Base-by-base conservation (phyloP, 2,329 filamentous ascomycete species). In the Venturia effusa region DNA sequence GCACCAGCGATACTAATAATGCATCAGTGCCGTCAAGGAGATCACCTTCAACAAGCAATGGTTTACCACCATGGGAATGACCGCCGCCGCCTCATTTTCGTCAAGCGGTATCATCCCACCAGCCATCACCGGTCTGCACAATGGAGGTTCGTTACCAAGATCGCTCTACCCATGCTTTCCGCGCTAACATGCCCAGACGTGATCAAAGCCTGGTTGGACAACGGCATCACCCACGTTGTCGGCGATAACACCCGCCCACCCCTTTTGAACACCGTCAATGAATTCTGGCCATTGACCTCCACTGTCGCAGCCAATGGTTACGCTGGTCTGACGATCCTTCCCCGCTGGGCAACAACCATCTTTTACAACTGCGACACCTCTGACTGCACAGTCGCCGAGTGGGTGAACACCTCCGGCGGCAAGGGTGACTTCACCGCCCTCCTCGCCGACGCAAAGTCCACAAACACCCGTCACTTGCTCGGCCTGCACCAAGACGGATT, bases 1-100 rank as follows among this genome's bases (percentile, higher is more conserved):
- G 13, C 22, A 17, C 3, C 4, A 17, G 6, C 8, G 4, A n/a
- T n/a, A 11, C 51, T 57, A n/a, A 68, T 76, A 8, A 57, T 2
- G 5, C 22, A 17, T n/a, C 19, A 57, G 51, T 30, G 51, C 51
- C 15, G 22, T n/a, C 34, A 37, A 59, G 7, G 61, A 63, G 48
- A 63, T 63, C 17, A 59, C 34, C 0, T 63, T 37, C 30, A 63
- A 63, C 30, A 59, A 63, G 32, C 48, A 55, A n/a, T 51, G 45
- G 45, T 51, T 51, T 17, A 27, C 7, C 13, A 13, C 7, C 24
- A 45, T 63, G 32, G 32, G 48, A 3, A 15, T 63, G 4, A 19
- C 24, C 10, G 17, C 5, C 8, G 48, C 61, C 3, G 37, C 34
- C n/a, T 6, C 11, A 19, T 63, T 63, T 24, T 63, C 61, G 27